A percentile compares a stretch with the other conserved stretches of the same genome.
phyloP scores from a whole-genome alignment of 495 filamentous ascomycete species.

The Pseudoneurospora amorphoporcata region DNA sequence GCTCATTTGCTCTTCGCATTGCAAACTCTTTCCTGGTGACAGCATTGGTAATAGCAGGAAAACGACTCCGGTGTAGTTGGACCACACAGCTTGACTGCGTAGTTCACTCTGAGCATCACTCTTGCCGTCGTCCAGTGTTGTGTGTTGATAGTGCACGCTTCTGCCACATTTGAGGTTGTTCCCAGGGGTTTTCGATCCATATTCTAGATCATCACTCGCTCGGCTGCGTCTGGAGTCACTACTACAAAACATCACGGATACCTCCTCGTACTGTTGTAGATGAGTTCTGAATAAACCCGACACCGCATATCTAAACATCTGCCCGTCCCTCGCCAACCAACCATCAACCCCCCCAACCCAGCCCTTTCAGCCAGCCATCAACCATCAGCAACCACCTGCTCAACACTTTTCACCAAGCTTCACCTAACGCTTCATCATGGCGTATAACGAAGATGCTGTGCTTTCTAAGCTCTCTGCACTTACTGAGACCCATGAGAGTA shows the following conservation, averaged over 20 bases:
- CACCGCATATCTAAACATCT: not conserved
- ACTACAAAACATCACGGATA: not conserved
- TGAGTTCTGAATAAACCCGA: not conserved
- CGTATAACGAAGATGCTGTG: slow-evolving; percentile 89
- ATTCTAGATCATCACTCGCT: not conserved
- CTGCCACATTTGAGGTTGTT: not conserved
- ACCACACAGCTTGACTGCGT: not conserved
- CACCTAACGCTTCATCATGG: slow-evolving; percentile 43
- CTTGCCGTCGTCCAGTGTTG: not conserved
- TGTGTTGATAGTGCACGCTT: not conserved
- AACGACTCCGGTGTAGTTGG: not conserved
- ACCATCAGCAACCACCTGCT: not conserved
- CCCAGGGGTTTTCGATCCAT: not conserved
- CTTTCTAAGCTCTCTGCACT: slow-evolving; percentile 87
- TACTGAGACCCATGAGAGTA: slow-evolving; percentile 93
- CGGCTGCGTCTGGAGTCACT: not conserved
- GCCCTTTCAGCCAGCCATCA: not conserved
- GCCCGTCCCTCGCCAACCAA: not conserved
- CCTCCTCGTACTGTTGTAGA: not conserved
- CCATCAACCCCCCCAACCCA: not conserved
- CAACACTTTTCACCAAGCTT: not conserved
- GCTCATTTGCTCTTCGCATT: not conserved
- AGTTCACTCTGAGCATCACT: not conserved
- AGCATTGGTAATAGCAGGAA: not conserved
- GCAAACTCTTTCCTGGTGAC: not conserved